Percentiles rank a stretch among this genome's conserved stretches.
Conservation (phyloP, 2,329 filamentous ascomycete species). For the Westerdykella sp. region DNA sequence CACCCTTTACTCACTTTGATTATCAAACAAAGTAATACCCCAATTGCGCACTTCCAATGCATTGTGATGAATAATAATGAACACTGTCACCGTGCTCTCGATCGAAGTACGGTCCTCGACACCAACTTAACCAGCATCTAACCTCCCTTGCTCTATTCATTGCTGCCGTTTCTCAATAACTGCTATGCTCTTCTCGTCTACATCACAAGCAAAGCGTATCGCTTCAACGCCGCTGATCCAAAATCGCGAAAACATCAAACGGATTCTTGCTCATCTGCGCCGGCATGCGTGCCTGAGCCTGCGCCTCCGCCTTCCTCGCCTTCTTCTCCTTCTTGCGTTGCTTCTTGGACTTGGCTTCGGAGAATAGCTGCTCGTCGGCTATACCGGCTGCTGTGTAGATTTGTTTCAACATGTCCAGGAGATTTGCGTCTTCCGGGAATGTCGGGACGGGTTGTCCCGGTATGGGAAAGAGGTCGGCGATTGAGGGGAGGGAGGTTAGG, state of each 20-base stretch:
- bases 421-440: conserved; percentile 10
- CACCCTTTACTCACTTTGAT: too few species aligned
- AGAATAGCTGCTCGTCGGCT: conserved; percentile 18
- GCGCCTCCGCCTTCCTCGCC: conserved; percentile 8
- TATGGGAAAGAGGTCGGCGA: conserved; percentile 19
- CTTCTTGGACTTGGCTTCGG: conserved; percentile 9
- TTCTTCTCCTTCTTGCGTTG: conserved; percentile 24
- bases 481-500: conserved; percentile 19
- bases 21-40: too few species aligned
- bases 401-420: conserved; percentile 19
- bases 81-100: too few species aligned
- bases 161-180: too few species aligned
- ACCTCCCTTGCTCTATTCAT: too few species aligned
- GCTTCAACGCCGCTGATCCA: too few species aligned
- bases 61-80: too few species aligned
- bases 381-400: conserved; percentile 23
- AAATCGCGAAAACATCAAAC: neutral
- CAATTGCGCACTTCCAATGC: too few species aligned
- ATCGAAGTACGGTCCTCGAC: too few species aligned
- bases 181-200: too few species aligned
- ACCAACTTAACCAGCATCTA: too few species aligned
- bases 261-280: neutral
- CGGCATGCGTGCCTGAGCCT: neutral
- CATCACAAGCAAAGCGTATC: too few species aligned
- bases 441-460: conserved; percentile 17